Base-by-base conservation (phyloP, 2,329 filamentous ascomycete genomes). In the Monilinia fructigena region DNA sequence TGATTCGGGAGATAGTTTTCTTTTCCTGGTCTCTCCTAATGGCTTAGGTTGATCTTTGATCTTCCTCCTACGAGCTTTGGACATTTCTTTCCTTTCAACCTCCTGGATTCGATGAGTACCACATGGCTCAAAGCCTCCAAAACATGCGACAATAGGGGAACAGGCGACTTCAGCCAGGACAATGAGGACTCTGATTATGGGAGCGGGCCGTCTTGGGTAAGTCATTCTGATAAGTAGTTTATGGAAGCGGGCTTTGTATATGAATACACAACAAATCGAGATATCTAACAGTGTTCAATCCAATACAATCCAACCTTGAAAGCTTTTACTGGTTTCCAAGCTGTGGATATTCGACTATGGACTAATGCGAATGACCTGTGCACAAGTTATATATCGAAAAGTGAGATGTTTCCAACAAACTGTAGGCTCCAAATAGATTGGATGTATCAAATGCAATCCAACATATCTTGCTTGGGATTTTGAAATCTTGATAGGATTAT, bases 1-100 rank as follows among this genome's bases (percentile, higher is more conserved):
- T 23, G 50, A 42, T n/a, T 26, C 53, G 11, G 28, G 38, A 31
- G 62, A 64, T 28, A 56, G 10, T 38, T 64, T 40, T 58, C 55
- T 7, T 26, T 47, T 58, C 12, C 23, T 45, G 16, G 18, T 28
- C 26, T n/a, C 18, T 31, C 31, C 55, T 11, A 58, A n/a, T 4
- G 55, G 23, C 55, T 8, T 47, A 20, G 55, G 55, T 31, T n/a
- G 7, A 58, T 58, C 55, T 47, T 8, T n/a, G 0, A n/a, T n/a
- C 18, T 47, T 45, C 26, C 16, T 45, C 18, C 28, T 47, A n/a
- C 3, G 12, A 31, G 55, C 38, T 58, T 14, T 58, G 26, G 55
- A 40, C 1, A 31, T 31, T n/a, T 58, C 18, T n/a, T 58, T 45
- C 26, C 11, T 8, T n/a, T 14, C 1, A 0, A 16, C 38, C 12